These are phyloP conservation scores for Coemansia sp. DNA, from an alignment of 192 early-diverging fungal genomes.

Conservation along the genomic window DNA sequence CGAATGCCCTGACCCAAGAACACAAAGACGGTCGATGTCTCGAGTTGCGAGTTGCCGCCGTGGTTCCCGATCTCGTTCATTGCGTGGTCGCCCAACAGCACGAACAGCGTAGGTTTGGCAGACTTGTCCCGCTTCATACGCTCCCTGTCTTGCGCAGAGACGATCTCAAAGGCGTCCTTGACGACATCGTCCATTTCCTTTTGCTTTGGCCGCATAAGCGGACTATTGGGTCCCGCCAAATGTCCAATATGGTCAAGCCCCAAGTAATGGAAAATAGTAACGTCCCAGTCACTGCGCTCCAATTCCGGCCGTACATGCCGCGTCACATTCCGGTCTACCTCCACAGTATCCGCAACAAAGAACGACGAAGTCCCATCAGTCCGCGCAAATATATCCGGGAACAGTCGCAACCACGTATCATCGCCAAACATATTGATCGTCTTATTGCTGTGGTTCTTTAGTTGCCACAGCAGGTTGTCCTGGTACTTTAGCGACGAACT, in stretches of 20 bases:
- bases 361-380: constrained; percentile 65
- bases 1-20: constrained; percentile 48
- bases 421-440: constrained; percentile 88
- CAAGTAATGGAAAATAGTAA: constrained; percentile 74
- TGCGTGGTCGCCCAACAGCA: constrained; percentile 82
- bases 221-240: constrained; percentile 65
- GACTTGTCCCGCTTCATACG: constrained; percentile 30
- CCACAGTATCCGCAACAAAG: constrained; percentile 66
- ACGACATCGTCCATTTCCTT: constrained; percentile 74
- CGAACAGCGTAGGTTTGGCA: constrained; percentile 66
- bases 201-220: constrained; percentile 74
- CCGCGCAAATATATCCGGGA: constrained; percentile 66
- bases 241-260: constrained; percentile 86
- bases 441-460: constrained; percentile 56
- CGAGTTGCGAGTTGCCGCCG: constrained; percentile 55
- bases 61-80: constrained; percentile 74
- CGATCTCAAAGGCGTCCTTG: constrained; percentile 55
- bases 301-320: constrained; percentile 64
- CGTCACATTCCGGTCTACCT: constrained; percentile 76
- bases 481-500: constrained; percentile 57
- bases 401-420: constrained; percentile 94
- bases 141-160: constrained; percentile 50
- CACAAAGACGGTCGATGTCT: constrained; percentile 56
- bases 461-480: constrained; percentile 76
- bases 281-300: constrained; percentile 64